Evolutionary conservation across 306 rosid species (phyloP).

Genomic region (Rosa persica): DNA sequence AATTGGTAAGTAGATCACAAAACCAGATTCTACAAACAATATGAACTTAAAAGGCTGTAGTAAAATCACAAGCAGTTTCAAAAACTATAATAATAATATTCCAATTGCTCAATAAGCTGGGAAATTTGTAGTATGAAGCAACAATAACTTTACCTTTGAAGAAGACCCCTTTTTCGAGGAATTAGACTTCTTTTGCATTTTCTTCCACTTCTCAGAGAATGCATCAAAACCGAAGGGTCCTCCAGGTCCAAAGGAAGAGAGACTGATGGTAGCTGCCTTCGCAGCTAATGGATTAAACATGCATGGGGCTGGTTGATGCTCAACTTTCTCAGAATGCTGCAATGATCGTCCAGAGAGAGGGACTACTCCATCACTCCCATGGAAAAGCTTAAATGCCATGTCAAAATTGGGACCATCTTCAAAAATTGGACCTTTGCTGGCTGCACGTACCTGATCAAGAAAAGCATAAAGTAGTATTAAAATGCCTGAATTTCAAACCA

Average conservation of each 20-base stretch:
- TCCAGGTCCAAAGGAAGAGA: slow-evolving; percentile 91
- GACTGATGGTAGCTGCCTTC: slow-evolving; percentile 94
- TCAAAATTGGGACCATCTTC: slow-evolving; percentile 99
- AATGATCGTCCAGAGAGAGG: slow-evolving; percentile 74
- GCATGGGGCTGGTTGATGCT: slow-evolving; percentile 44
- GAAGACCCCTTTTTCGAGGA: slow-evolving; percentile 72
- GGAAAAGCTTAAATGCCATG: slow-evolving; percentile 90
- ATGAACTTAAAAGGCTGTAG: background rate
- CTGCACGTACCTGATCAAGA: slow-evolving; percentile 59
- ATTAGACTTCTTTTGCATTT: slow-evolving; percentile 65
- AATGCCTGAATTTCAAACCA: slow-evolving; percentile 1
- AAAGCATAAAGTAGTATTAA: slow-evolving; percentile 2
- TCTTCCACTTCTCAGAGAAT: slow-evolving; percentile 76
- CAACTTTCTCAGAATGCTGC: slow-evolving; percentile 48
- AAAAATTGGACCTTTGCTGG: slow-evolving; percentile 89
- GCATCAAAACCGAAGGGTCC: slow-evolving; percentile 85
- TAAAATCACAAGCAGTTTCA: background rate
- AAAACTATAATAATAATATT: background rate
- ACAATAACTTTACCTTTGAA: slow-evolving; percentile 56
- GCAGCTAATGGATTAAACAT: slow-evolving; percentile 96
- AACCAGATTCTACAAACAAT: background rate
- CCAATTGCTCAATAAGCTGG: background rate
- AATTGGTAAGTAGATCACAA: background rate
- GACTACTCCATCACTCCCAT: slow-evolving; percentile 92
- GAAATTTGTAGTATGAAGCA: background rate